Conservation (phyloP, 768 basidiomycete species). For the Pisolithus orientalis region DNA sequence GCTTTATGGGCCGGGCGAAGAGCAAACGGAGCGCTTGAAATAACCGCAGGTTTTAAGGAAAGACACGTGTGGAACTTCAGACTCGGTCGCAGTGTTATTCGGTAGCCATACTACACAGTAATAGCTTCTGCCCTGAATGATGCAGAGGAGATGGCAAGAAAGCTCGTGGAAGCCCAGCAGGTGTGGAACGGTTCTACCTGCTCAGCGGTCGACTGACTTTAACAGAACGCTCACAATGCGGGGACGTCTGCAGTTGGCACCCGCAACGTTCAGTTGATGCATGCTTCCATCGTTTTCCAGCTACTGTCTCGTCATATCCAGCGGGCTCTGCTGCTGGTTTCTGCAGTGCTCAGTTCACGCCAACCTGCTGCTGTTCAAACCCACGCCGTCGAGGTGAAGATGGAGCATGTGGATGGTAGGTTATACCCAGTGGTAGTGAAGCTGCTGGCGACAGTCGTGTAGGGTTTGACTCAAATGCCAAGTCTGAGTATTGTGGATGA, state of each 20-base stretch:
- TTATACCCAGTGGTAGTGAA: slow-evolving; percentile 87
- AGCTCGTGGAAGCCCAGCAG: slow-evolving; percentile 80
- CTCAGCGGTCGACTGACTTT: slow-evolving; percentile 1
- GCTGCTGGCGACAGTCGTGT: slow-evolving; percentile 77
- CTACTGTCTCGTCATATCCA: slow-evolving; percentile 83
- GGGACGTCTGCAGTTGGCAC: slow-evolving; percentile 36
- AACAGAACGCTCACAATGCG: slow-evolving; percentile 35
- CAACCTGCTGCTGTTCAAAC: slow-evolving; percentile 17
- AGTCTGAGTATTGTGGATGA: slow-evolving; percentile 82
- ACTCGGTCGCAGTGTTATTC: too few relatives aligned
- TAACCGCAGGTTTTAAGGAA: too few relatives aligned
- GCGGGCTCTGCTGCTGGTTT: slow-evolving; percentile 78
- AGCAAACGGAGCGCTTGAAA: too few relatives aligned
- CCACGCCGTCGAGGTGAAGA: slow-evolving; percentile 26
- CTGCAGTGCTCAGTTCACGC: slow-evolving; percentile 50
- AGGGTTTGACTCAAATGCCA: slow-evolving; percentile 80
- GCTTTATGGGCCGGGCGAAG: too few relatives aligned
- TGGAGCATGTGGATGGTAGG: slow-evolving; percentile 55
- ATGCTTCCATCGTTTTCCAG: slow-evolving; percentile 83
- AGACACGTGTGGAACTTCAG: too few relatives aligned
- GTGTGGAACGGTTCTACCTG: slow-evolving; percentile 31
- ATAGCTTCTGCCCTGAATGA: slow-evolving; percentile 80
- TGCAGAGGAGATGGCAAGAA: slow-evolving; percentile 78
- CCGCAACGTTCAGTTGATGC: slow-evolving; percentile 78
- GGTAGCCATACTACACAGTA: too few relatives aligned